Conservation (phyloP, 129 eudicot genomes). For the Flaveria brownii region DNA sequence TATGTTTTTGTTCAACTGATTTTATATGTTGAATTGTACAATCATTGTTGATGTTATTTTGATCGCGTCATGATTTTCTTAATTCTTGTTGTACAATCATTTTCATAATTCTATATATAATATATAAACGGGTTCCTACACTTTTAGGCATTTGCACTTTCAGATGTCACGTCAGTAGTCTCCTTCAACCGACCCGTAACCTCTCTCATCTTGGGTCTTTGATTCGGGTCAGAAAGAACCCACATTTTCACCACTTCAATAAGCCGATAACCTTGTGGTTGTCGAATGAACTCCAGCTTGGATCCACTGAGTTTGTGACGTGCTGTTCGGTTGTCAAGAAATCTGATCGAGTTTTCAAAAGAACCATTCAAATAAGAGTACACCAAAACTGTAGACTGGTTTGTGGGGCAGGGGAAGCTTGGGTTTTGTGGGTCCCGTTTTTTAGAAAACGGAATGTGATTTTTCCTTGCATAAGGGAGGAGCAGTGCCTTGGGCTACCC, state of each 20-base stretch:
- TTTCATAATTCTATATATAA: no score
- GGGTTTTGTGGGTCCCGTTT: constrained; percentile 10
- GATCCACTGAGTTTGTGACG: constrained; percentile 49
- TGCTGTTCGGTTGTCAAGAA: constrained; percentile 35
- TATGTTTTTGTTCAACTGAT: no score
- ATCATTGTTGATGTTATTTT: no score
- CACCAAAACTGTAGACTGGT: constrained; percentile 63
- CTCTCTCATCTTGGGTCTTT: constrained; percentile 53
- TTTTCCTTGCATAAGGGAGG: no score
- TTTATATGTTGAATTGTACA: no score
- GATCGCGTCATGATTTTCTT: no score
- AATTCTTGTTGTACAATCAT: no score
- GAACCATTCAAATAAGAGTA: constrained; percentile 48
- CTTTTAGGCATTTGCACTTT: constrained; percentile 56
- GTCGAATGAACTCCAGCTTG: constrained; percentile 37
- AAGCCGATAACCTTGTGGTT: constrained; percentile 37
- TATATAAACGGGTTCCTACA: no score
- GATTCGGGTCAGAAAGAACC: constrained; percentile 40
- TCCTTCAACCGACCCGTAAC: constrained; percentile 47
- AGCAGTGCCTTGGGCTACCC: no score
- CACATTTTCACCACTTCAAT: constrained; percentile 55
- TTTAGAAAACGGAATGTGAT: constrained; percentile 44
- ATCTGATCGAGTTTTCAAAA: constrained; percentile 39
- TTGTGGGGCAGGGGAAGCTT: constrained; percentile 37
- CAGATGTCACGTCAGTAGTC: constrained; percentile 54